Base-by-base conservation (phyloP, 2,329 filamentous ascomycete species). In the Cladosporium oxysporum region DNA sequence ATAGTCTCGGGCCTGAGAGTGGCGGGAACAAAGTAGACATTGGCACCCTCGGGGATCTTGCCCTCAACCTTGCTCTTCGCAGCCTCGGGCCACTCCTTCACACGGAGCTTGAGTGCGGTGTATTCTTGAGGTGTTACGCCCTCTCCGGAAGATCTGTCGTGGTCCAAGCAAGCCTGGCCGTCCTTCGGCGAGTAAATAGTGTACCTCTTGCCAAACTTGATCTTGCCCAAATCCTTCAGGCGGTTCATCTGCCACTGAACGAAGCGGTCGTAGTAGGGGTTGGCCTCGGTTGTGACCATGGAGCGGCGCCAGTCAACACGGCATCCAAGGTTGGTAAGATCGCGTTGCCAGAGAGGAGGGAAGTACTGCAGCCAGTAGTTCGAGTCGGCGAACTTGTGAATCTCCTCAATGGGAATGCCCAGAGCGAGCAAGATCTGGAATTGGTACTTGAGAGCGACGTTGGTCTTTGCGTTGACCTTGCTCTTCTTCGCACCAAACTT, bases 161-260 rank as follows among this genome's bases (percentile, higher is more conserved):
- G 92, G 77, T 95, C 92, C 86, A 95, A 89, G 78, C 91, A 95
- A 18, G 92, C 89, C 76, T 95, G 91, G 35, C 90, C 90, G 73
- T 96, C 92, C 80, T 96, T 96, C 66, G 92, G 91, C 26, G 88
- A 91, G 83, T 97, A 96, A 70, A 98, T 90, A 7, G 94, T 98
- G 78, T 97, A 97, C 73, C 93, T 84, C 82, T 92, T 95, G 64
- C 92, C 93, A 74, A 95, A 96, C 80, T 93, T 91, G 80, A 98
- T 94, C 84, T 97, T 98, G 74, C 91, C 87, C 68, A 97, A 82
- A 76, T 95, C 91, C 79, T 91, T 92, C 61, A 98, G 85, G 69
- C 91, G 90, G 77, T 91, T 93, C 91, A 98, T 97, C 81, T 98
- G 95, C 95, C 95, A 99, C 74, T 91, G 84, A 49, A 98, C 90